Evolutionary conservation across 345 rosid genomes (phyloP).

Genomic region (Kandelia obovata): DNA sequence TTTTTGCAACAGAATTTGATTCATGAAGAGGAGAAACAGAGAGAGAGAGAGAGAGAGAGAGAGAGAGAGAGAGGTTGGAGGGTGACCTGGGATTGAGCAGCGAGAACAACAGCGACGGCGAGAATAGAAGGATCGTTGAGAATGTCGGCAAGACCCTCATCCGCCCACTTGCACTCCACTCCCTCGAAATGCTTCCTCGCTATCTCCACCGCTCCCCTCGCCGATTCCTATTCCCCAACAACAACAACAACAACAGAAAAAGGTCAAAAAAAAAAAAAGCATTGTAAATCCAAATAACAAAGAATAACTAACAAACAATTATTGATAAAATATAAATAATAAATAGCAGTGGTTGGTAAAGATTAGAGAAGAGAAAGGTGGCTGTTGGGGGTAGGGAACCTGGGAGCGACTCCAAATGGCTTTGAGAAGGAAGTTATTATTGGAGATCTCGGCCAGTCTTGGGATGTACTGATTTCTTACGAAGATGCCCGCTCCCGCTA

Average conservation of each 20-base stretch:
- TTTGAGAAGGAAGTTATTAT: conserved; percentile 51
- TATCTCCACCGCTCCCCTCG: conserved; percentile 67
- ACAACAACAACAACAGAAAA: not conserved
- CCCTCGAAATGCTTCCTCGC: conserved; percentile 70
- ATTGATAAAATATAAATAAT: no score
- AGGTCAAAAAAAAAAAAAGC: not conserved
- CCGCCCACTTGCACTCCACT: conserved; percentile 86
- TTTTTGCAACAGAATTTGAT: no score
- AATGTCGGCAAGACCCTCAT: conserved; percentile 68
- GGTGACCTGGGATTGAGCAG: conserved; percentile 79
- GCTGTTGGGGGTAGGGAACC: conserved; percentile 31
- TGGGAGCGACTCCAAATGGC: conserved; percentile 88
- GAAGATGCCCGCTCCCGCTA: conserved; percentile 93
- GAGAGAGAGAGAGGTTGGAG: not conserved
- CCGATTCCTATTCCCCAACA: conserved; percentile 57
- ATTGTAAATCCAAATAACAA: no score
- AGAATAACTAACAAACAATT: no score
- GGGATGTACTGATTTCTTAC: conserved; percentile 86
- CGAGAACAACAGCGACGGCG: conserved; percentile 91
- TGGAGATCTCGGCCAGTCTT: conserved; percentile 75
- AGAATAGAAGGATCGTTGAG: conserved; percentile 55
- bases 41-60: no score
- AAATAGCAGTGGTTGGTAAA: not conserved
- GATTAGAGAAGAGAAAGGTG: not conserved
- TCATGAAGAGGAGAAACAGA: not conserved